Conservation (phyloP, 345 rosid species). For the Boechera stricta region DNA sequence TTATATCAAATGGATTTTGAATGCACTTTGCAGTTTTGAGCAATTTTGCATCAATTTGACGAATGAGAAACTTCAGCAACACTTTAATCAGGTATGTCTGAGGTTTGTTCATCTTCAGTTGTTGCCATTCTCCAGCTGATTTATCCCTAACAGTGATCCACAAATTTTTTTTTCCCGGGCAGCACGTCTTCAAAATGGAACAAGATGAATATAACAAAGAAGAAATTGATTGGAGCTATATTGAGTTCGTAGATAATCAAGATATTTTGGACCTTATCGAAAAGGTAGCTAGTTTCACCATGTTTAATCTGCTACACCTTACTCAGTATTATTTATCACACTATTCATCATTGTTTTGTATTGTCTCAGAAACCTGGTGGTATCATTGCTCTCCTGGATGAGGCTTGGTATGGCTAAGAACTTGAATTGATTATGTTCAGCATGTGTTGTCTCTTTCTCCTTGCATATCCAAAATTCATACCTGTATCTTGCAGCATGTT, state of each 20-base stretch:
- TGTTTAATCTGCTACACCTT: slow-evolving; percentile 23
- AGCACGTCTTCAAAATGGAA: slow-evolving; percentile 99
- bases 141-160: slow-evolving; percentile 37
- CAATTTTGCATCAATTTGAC: slow-evolving; percentile 99
- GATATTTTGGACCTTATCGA: slow-evolving; percentile 96
- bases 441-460: slow-evolving; percentile 24
- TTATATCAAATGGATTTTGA: slow-evolving; percentile 17
- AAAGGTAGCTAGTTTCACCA: slow-evolving; percentile 63
- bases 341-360: slow-evolving; percentile 26
- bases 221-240: slow-evolving; percentile 98
- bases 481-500: slow-evolving; percentile 78
- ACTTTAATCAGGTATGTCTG: slow-evolving; percentile 89
- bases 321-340: slow-evolving; percentile 18
- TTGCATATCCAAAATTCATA: slow-evolving; percentile 28
- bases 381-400: slow-evolving; percentile 92
- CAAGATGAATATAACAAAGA: slow-evolving; percentile 98
- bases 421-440: slow-evolving; percentile 31
- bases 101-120: slow-evolving; percentile 20
- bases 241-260: slow-evolving; percentile 94
- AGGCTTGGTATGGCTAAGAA: slow-evolving; percentile 80
- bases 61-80: slow-evolving; percentile 98
- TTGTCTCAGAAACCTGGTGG: slow-evolving; percentile 91
- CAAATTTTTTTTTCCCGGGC: slow-evolving; percentile 41
- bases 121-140: slow-evolving; percentile 32
- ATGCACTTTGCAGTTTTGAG: slow-evolving; percentile 80